Evolutionary conservation across 139 green algal genomes (phyloP), one percentile per base, ranked within the genome.

Genomic region (Closterium sp.): DNA sequence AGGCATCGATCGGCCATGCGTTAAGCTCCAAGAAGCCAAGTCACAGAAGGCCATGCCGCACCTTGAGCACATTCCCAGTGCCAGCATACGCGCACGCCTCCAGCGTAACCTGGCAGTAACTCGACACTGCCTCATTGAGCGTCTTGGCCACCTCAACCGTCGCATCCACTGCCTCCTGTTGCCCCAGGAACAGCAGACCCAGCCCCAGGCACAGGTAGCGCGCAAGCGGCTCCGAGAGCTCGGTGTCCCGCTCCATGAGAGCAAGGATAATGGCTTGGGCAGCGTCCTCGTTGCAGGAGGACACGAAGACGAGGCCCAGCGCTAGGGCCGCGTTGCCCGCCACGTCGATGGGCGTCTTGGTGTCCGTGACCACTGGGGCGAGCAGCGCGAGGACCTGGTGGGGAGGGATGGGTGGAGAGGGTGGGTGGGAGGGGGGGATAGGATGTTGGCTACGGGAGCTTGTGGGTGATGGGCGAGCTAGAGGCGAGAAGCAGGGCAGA

Each of bases 111-210:
- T 95, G 88, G 85, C 89, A 96, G 88, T 97, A 98, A 93, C 95
- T 95, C 38, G 95, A 96, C 81, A 99, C 96, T 34, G 91, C 91
- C 90, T 98, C 96, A 36, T 96, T 92, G 30, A 99, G 94, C 16
- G 98, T 99, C 94, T 97, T 97, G 88, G 94, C 94, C 1, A 99
- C 96, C 96, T 99, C 98, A 23, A 98, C 64, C 16, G 98, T 99
- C 0, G 98, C 96, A 85, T 99, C 98, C 7, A 97, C 97, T 7
- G 95, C 96, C 16, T 96, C 97, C 89, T 98, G 96, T 86, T 96
- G 95, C 64, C 97, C 96, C 87, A 99, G 95, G 95, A 99, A 99
- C 32, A 99, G 95, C 87, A 99, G 96, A 25, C 97, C 98, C 76
- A 99, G 96, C 2, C 95, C 96, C 25, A 99, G 94, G 88, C 93